Percentiles rank a stretch among this genome's conserved stretches.
Evolutionary conservation across 768 basidiomycete species (phyloP).

Genomic region (Pholiota microspora): DNA sequence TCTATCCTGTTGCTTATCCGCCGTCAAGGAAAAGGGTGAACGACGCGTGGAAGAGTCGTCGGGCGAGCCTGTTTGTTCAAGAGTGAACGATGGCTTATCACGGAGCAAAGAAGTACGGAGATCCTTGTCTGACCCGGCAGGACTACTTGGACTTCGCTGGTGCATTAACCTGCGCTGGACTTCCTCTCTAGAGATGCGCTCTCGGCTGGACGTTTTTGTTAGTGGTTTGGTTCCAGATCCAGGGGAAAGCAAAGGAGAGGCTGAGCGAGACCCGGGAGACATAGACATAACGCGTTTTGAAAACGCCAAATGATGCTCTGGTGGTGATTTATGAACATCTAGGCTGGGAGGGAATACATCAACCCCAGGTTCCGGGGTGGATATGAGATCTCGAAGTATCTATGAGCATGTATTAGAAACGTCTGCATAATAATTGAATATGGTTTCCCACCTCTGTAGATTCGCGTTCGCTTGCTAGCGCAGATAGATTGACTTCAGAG

Average conservation of each 20-base stretch:
- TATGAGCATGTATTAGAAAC: slow-evolving; percentile 1
- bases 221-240: slow-evolving; percentile 9
- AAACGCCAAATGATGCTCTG: slow-evolving; percentile 13
- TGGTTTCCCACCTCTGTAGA: slow-evolving; percentile 15
- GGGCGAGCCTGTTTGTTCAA: not conserved
- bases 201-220: slow-evolving; percentile 20
- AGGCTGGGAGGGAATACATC: not conserved
- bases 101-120: slow-evolving; percentile 1
- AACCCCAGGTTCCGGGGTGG: slow-evolving; percentile 1
- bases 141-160: slow-evolving; percentile 19
- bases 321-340: slow-evolving; percentile 5
- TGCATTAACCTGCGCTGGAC: slow-evolving; percentile 23
- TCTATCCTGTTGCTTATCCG: slow-evolving; percentile 36
- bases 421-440: not conserved
- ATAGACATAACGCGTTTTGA: slow-evolving; percentile 16
- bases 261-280: slow-evolving; percentile 21
- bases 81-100: slow-evolving; percentile 3
- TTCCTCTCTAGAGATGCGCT: slow-evolving; percentile 25
- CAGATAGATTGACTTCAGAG: slow-evolving; percentile 26
- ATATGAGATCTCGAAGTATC: slow-evolving; percentile 11
- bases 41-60: not conserved
- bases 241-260: slow-evolving; percentile 18
- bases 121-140: slow-evolving; percentile 7
- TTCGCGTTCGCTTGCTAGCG: slow-evolving; percentile 13
- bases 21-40: slow-evolving; percentile 4